A percentile compares a stretch with the other conserved stretches of the same genome.
Evolutionary conservation across 2,329 filamentous ascomycete species (phyloP).

Genomic region (Xylaria sp.): DNA sequence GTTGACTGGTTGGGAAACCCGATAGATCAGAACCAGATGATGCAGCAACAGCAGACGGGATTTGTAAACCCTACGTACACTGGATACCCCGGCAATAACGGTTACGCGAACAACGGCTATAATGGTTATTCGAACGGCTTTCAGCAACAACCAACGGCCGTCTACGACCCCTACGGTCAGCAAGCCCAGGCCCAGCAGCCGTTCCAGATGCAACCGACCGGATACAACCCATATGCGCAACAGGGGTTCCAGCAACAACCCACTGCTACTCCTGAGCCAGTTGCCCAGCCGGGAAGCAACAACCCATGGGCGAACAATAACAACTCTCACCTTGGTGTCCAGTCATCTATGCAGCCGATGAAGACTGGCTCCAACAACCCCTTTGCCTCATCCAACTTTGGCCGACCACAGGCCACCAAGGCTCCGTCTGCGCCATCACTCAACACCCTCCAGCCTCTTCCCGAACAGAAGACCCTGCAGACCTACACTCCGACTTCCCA

Average conservation of each 20-base stretch:
- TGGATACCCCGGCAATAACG: constrained; percentile 55
- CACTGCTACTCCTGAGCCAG: constrained; percentile 50
- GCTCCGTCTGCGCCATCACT: constrained; percentile 62
- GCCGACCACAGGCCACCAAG: constrained; percentile 53
- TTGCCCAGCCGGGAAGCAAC: constrained; percentile 74
- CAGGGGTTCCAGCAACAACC: constrained; percentile 42
- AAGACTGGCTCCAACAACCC: constrained; percentile 97
- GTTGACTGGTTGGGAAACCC: constrained; percentile 98
- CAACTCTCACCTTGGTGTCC: constrained; percentile 43
- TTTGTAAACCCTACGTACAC: constrained; percentile 50
- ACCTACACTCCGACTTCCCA: constrained; percentile 39
- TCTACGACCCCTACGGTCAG: constrained; percentile 64
- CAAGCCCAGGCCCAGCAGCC: constrained; percentile 36
- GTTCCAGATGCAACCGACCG: constrained; percentile 48
- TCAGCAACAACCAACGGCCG: constrained; percentile 58
- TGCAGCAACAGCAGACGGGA: constrained; percentile 79
- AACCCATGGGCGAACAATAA: constrained; percentile 79
- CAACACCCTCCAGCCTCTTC: constrained; percentile 53
- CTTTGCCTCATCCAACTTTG: constrained; percentile 68
- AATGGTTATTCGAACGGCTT: constrained; percentile 63
- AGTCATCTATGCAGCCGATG: constrained; percentile 68
- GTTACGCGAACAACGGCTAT: constrained; percentile 51
- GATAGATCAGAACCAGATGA: constrained; percentile 68
- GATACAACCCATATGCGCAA: constrained; percentile 51
- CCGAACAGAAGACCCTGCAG: constrained; percentile 77